Base-by-base conservation (phyloP, 805 yeast genomes). In the Zygosaccharomyces rouxii region DNA sequence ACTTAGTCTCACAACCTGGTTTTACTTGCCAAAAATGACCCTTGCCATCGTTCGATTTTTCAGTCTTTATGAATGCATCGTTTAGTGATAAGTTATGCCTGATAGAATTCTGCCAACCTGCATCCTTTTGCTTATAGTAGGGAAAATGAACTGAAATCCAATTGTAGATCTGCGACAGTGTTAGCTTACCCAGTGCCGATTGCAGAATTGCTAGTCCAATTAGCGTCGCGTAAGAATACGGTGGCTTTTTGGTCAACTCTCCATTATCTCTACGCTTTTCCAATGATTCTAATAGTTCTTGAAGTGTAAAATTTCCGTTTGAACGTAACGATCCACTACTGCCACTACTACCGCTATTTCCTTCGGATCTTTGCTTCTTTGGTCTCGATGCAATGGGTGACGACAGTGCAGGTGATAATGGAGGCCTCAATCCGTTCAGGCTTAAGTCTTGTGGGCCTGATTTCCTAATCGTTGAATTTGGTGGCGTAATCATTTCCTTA, bases 61-160 rank as follows among this genome's bases (percentile, higher is more conserved):
- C 96, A 19, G 94, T 64, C 69, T 92, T 92, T 42, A 85, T 76
- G 63, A 92, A 92, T 0, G 97, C 96, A 63, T 94, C 94, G 68
- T 92, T 94, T 58, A 92, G 75, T 10, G 97, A 89, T 26, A 92
- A 72, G 57, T 94, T 92, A 69, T 92, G 99, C 53, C 99, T 82
- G 54, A 92, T 94, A 29, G 97, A 90, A 69, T 92, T 92, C 69
- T 92, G 97, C 99, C 99, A 92, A 23, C 97, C 97, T 9, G 88
- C 85, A 57, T 89, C 96, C 50, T 86, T 85, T 54, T 79, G 81
- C 54, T 83, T 81, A 68, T 94, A 94, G 64, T 84, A 92, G 53
- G 75, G 78, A 67, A 90, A 92, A 31, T 95, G 85, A 39, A 81
- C 81, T 7, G 94, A 81, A 38, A 92, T 94, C 99, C 99, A 92